Percentiles rank a stretch among this genome's conserved stretches.
These are phyloP conservation scores for Barnettozyma siamensis DNA, from an alignment of 805 yeast genomes.

Conservation along the genomic window DNA sequence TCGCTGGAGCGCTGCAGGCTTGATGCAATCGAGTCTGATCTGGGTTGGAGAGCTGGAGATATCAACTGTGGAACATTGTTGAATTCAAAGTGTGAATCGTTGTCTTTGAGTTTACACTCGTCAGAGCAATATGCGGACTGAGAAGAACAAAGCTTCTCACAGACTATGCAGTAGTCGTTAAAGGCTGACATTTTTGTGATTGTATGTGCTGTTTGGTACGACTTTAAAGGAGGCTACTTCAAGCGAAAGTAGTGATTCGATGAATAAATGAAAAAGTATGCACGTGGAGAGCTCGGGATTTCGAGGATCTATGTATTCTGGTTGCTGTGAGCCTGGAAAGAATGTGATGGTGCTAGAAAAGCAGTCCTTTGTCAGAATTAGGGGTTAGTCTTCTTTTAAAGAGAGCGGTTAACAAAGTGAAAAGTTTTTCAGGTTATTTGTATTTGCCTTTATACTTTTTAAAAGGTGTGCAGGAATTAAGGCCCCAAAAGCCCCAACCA, in stretches of 20 bases:
- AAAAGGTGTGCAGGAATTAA: background rate
- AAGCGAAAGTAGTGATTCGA: too few relatives aligned
- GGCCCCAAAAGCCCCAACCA: background rate
- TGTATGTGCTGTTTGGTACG: background rate
- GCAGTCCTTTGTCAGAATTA: background rate
- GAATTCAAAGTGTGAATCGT: conserved; percentile 21
- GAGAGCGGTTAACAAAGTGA: background rate
- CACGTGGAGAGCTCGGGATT: background rate
- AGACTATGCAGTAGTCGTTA: conserved; percentile 53
- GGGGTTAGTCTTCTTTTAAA: too few relatives aligned
- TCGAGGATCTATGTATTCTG: background rate
- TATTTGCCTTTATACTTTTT: background rate
- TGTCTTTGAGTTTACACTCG: conserved; percentile 31
- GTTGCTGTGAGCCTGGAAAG: background rate
- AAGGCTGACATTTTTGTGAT: conserved; percentile 29
- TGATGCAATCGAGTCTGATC: conserved; percentile 21
- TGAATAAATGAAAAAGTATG: background rate
- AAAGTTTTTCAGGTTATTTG: background rate
- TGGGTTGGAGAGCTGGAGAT: conserved; percentile 26
- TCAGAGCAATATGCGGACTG: conserved; percentile 44
- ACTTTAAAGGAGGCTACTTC: too few relatives aligned
- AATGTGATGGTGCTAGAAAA: background rate
- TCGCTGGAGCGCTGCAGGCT: conserved; percentile 1
- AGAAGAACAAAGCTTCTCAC: conserved; percentile 44
- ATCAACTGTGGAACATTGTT: conserved; percentile 25